A percentile compares a stretch with the other conserved stretches of the same genome.
These are phyloP conservation scores for Dactylonectria macrodidyma DNA, from an alignment of 2,329 filamentous ascomycete genomes.

Conservation along the genomic window DNA sequence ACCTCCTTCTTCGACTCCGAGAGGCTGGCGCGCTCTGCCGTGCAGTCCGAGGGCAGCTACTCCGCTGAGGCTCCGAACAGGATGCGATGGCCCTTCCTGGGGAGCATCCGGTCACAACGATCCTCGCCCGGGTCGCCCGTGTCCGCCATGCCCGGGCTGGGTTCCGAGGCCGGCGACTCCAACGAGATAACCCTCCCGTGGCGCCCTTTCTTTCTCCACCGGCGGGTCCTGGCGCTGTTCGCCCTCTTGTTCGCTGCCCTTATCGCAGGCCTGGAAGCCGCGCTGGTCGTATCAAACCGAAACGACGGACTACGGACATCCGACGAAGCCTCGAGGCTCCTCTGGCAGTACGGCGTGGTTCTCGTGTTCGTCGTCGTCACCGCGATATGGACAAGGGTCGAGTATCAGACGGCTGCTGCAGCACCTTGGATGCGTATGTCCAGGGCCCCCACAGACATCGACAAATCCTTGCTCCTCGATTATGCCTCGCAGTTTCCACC, in stretches of 20 bases:
- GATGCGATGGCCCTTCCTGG: constrained; percentile 47
- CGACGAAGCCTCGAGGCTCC: constrained; percentile 48
- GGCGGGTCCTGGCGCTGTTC: constrained; percentile 51
- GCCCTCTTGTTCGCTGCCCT: constrained; percentile 48
- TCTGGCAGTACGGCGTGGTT: constrained; percentile 56
- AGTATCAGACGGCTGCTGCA: constrained; percentile 55
- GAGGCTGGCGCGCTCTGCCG: constrained; percentile 41
- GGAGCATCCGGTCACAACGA: constrained; percentile 43
- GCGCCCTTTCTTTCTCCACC: constrained; percentile 54
- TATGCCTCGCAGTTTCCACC: constrained; percentile 52
- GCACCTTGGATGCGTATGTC: constrained; percentile 57
- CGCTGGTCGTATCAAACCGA: constrained; percentile 50
- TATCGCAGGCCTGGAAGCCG: constrained; percentile 49
- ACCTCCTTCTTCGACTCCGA: constrained; percentile 48
- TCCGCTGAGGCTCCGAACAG: constrained; percentile 26
- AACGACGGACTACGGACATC: constrained; percentile 50
- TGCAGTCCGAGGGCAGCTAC: constrained; percentile 33
- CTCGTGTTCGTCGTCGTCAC: constrained; percentile 52
- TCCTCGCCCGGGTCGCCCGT: constrained; percentile 34
- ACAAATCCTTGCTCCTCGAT: constrained; percentile 55
- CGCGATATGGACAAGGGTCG: constrained; percentile 54
- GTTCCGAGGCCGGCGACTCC: constrained; percentile 39
- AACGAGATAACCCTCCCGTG: constrained; percentile 51
- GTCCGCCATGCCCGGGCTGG: constrained; percentile 19
- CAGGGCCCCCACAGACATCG: constrained; percentile 46